Evolutionary conservation across 805 yeast genomes (phyloP).

Genomic region (Ogataea siamensis): DNA sequence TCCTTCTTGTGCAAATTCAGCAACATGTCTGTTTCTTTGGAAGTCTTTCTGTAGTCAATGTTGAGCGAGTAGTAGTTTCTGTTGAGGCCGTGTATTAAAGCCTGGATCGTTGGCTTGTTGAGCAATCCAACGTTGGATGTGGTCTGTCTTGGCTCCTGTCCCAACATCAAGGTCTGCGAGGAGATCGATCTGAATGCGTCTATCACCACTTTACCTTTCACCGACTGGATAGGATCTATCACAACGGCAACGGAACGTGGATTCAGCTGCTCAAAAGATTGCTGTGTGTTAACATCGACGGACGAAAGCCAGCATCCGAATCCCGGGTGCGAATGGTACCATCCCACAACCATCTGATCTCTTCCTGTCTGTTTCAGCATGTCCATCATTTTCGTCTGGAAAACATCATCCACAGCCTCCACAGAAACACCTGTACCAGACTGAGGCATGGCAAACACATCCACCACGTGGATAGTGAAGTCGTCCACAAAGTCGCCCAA

Average conservation of each 20-base stretch:
- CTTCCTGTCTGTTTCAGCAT: slow-evolving; percentile 99
- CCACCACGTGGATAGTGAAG: slow-evolving; percentile 93
- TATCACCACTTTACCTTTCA: slow-evolving; percentile 96
- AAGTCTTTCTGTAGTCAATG: slow-evolving; percentile 91
- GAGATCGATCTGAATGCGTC: slow-evolving; percentile 97
- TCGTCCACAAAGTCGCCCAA: slow-evolving; percentile 97
- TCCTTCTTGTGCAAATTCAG: slow-evolving; percentile 89
- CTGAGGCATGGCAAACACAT: slow-evolving; percentile 99
- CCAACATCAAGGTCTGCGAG: slow-evolving; percentile 84
- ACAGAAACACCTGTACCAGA: slow-evolving; percentile 96
- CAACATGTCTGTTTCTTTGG: slow-evolving; percentile 89
- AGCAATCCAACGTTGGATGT: slow-evolving; percentile 94
- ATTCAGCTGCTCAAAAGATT: slow-evolving; percentile 94
- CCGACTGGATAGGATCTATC: slow-evolving; percentile 97
- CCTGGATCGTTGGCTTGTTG: slow-evolving; percentile 95
- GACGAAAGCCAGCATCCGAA: slow-evolving; percentile 99
- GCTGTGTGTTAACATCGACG: slow-evolving; percentile 97
- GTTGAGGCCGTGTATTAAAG: slow-evolving; percentile 93
- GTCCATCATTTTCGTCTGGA: slow-evolving; percentile 99
- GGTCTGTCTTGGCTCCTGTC: slow-evolving; percentile 97
- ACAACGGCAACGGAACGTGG: slow-evolving; percentile 98
- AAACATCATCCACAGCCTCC: slow-evolving; percentile 98
- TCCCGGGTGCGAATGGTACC: slow-evolving; percentile 99
- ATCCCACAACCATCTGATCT: slow-evolving; percentile 98
- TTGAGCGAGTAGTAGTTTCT: slow-evolving; percentile 95